Base-by-base conservation (phyloP, 177 flowering plant genomes). In the Vitis hybrid region DNA sequence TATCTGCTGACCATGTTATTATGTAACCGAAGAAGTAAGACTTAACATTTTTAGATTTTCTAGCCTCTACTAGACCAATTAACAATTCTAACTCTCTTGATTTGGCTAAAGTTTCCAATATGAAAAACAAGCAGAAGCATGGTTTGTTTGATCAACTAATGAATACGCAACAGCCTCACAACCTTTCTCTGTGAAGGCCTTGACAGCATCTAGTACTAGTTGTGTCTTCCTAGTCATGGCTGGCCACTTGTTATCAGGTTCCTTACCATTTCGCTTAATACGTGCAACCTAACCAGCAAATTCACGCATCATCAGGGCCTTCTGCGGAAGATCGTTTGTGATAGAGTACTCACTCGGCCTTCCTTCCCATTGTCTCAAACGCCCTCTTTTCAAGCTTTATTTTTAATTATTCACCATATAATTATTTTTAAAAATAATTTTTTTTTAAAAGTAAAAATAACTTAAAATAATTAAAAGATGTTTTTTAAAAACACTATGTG, bases 281-380 rank as follows among this genome's bases (percentile, higher is more conserved):
- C 62, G 57, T n/a, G 45, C 68, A 5, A 85, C 94, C 80, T 89
- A 72, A 11, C 75, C 62, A 0, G 97, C 76, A 69, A 94, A 91
- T 79, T 92, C 91, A 61, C 56, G 83, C 70, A 94, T 92, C 97
- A 94, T 88, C 30, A 70, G 74, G n/a, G 73, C 94, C 67, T 94
- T 94, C 68, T 91, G 97, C 10, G 98, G 94, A 63, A 92, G 85
- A 57, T 88, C 89, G 1, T 78, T 79, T 1, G 10, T 80, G n/a
- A n/a, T n/a, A n/a, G n/a, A n/a, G n/a, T n/a, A n/a, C n/a, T n/a
- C n/a, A n/a, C n/a, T n/a, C 4, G 97, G 97, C 63, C n/a, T 10
- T 1, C 86, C 77, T 1, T 9, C 63, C 87, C 92, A 84, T 15
- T 81, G 83, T 0, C 26, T 2, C 4, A 26, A 26, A 26, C 30